phyloP scores from a whole-genome alignment of 352 stramenopile genomes.

The Pythium apleroticum region DNA sequence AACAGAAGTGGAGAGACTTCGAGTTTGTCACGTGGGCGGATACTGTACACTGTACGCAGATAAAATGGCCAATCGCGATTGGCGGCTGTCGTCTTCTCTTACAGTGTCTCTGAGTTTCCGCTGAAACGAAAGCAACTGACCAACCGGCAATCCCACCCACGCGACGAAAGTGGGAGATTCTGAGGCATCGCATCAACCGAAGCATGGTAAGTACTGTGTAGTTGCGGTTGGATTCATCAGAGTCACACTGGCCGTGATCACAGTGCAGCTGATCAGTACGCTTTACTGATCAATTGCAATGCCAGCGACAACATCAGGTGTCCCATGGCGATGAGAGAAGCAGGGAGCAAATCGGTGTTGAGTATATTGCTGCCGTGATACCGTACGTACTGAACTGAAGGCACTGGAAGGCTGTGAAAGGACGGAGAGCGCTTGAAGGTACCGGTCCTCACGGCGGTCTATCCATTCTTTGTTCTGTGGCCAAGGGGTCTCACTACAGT shows the following conservation, averaged over 20 bases:
- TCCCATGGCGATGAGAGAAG: neutral
- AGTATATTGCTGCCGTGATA: too few species aligned
- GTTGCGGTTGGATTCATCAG: neutral
- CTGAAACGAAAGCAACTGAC: constrained; percentile 2
- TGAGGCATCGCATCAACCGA: neutral
- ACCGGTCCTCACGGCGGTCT: too few species aligned
- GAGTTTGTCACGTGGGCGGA: neutral
- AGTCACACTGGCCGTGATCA: neutral
- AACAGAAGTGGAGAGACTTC: neutral
- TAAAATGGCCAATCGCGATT: constrained; percentile 7
- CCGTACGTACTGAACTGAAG: too few species aligned
- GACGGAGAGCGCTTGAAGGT: too few species aligned
- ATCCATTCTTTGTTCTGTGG: neutral
- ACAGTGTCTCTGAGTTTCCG: neutral
- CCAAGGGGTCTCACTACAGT: too few species aligned
- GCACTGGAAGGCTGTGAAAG: too few species aligned
- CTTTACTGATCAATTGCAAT: neutral
- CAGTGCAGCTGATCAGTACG: neutral
- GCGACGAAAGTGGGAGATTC: constrained; percentile 4
- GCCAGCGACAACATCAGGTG: neutral
- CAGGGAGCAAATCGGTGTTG: too few species aligned
- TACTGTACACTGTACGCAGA: neutral
- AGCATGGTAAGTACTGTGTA: neutral
- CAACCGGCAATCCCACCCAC: neutral
- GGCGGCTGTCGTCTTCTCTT: neutral